Base-by-base conservation (phyloP, 2,329 filamentous ascomycete genomes). In the Colletotrichum siamense region DNA sequence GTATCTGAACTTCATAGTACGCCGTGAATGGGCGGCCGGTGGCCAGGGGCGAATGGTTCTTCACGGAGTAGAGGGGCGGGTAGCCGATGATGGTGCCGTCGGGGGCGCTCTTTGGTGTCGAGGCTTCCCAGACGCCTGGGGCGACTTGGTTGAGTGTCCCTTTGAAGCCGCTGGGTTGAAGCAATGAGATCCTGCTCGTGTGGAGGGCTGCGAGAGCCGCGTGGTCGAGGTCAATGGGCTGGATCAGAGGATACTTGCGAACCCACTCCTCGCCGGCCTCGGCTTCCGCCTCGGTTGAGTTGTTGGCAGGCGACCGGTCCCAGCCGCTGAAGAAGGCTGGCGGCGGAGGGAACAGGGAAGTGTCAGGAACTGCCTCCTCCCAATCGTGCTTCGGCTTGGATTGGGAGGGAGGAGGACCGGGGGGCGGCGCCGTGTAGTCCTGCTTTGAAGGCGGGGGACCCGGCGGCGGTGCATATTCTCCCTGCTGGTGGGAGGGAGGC, bases 1-100 rank as follows among this genome's bases (percentile, higher is more conserved):
- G 84, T 36, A 95, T 86, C 69, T 88, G 88, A 12, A 96, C 88
- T 81, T 96, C 94, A 82, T 93, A 96, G 88, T 96, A 96, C 69
- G 94, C 89, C 61, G 91, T 92, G 55, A 87, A 87, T 3, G 80
- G 78, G 78, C 79, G 81, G 75, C 78, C 85, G 70, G 72, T 89
- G 3, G 83, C 83, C 3, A 89, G 83, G 0, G 93, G 91, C 39
- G 90, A 90, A 76, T 94, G 91, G 77, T 92, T 87, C 61, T 85
- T 84, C 2, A 90, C 89, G 2, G 90, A 88, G 84, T 95, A 96
- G 52, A 95, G 85, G 1, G 95, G 94, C 39, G 95, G 89, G 73
- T 92, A 93, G 16, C 90, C 92, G 32, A 94, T 88, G 39, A 96
- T 87, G 77, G 91, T 92, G 8, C 90, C 89, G 79, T 96, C 95